Evolutionary conservation across 1,284 basidiomycete genomes (phyloP), one percentile per base, ranked within the genome.

Genomic region (Fistulinella cinereoalba): DNA sequence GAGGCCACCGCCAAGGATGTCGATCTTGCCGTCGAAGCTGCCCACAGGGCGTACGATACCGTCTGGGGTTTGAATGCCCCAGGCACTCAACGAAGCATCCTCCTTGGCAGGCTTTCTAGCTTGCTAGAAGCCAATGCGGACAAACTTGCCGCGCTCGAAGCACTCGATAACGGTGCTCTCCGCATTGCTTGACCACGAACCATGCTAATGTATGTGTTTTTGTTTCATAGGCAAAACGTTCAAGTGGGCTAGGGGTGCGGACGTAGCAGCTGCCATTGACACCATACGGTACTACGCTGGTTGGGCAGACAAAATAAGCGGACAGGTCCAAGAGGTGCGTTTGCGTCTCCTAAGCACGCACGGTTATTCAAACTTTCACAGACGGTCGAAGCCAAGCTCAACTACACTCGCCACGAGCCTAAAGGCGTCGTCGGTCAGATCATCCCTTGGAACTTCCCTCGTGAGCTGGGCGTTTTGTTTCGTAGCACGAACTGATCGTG

Each of bases 341-440:
- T 27, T 24, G 15, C 19, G 12, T 25, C 8, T 6, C 3, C 21
- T 25, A 11, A 29, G 13, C 7, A 37, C 10, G 27, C 18, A 15
- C 28, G n/a, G 18, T 53, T 54, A 19, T 42, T 39, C 1, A 6
- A 22, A 24, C 11, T 12, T 10, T 13, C 13, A 6, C 34, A 79
- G 80, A 88, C 85, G 36, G 71, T 76, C 52, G 79, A 88, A 58
- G 69, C 61, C 44, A 92, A 89, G 68, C 72, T 93, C 47, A 77
- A 75, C 4, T 94, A 91, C 71, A 90, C 90, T 15, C 78, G 85
- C 24, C 92, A 97, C 66, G 95, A 98, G 70, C 94, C 96, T 15
- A 86, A 97, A 57, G 96, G 95, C 56, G 93, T 97, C 49, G 80
- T 84, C 21, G 79, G 88, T 39, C 88, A 92, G 71, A 93, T 94